Base-by-base conservation (phyloP, 148 eudicot species). In the Camellia granthamiana region DNA sequence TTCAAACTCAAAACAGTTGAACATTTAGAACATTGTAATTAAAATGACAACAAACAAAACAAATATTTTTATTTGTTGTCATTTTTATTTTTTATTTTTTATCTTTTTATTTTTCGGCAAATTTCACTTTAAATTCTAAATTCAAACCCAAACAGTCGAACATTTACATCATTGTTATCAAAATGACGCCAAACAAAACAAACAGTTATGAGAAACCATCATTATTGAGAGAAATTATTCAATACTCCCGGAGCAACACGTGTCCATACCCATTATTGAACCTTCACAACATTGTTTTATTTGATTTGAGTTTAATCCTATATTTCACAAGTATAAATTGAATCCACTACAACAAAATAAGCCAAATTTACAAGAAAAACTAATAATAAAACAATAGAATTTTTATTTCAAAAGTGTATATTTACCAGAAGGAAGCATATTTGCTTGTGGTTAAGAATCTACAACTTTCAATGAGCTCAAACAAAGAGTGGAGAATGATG, bases 401-500 rank as follows among this genome's bases (percentile, higher is more conserved):
- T 59, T 59, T 16, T 52, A 15, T 52, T 11, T 51, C 16, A 12
- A 72, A 3, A 54, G 7, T 30, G 38, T 30, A 30, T 69, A 55
- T 54, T 6, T 73, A 73, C 62, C 10, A 73, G 14, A 52, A 73
- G 30, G 21, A 54, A 23, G 23, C 78, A 38, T 2, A 47, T 49
- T 42, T 75, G 49, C 59, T 30, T 15, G 49, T 23, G 16, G 11
- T 61, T 19, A 43, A 3, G 23, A 44, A 61, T 61, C 41, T 61
- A 62, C 68, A 76, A 60, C 10, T 42, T 14, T 8, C 38, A 16
- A 82, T 64, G 64, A 84, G 77, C 59, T 74, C 83, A 60, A 75
- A 81, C 63, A 88, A 84, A 92, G 51, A 85, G 88, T 10, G 89
- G 90, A 74, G 92, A 82, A 83, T 30, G 38, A 30, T 30, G 38